phyloP scores from a whole-genome alignment of 139 green algal genomes.

The Spirogloea muscicola region DNA sequence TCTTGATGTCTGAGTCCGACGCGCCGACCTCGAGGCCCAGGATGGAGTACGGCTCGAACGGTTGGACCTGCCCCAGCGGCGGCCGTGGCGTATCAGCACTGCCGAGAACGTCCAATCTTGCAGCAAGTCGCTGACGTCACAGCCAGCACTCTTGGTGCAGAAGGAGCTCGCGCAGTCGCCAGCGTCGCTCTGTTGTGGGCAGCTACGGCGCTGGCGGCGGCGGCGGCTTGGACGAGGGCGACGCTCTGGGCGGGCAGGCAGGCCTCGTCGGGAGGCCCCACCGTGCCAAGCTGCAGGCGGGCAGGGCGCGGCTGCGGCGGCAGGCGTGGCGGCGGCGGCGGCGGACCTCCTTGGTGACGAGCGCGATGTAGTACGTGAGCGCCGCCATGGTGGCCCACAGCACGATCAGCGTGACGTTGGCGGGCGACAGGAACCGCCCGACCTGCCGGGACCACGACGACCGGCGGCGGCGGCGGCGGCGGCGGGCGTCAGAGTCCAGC shows the following conservation, averaged over 20 bases:
- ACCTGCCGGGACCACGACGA: too few relatives aligned
- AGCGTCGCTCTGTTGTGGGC: too few relatives aligned
- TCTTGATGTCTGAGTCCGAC: constrained; percentile 38
- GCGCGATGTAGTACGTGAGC: constrained; percentile 22
- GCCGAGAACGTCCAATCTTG: too few relatives aligned
- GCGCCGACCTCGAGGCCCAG: constrained; percentile 28
- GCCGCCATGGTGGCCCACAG: constrained; percentile 25
- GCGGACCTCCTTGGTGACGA: constrained; percentile 12
- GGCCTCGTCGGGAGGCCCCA: not conserved
- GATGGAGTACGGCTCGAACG: constrained; percentile 47
- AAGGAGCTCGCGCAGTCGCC: too few relatives aligned
- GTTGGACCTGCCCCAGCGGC: constrained; percentile 10
- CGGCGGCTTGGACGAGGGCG: too few relatives aligned
- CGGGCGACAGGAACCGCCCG: constrained; percentile 12
- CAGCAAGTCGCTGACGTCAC: too few relatives aligned
- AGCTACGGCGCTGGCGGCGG: too few relatives aligned
- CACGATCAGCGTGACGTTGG: constrained; percentile 33
- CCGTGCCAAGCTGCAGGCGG: not conserved
- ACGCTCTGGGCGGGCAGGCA: too few relatives aligned
- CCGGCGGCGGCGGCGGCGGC: too few relatives aligned
- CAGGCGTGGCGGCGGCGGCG: not conserved
- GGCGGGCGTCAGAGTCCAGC: too few relatives aligned
- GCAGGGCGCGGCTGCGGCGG: not conserved
- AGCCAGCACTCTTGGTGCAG: too few relatives aligned
- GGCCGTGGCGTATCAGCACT: too few relatives aligned